Conservation (phyloP, 2,329 filamentous ascomycete genomes). For the Aspergillus calidoustus region DNA sequence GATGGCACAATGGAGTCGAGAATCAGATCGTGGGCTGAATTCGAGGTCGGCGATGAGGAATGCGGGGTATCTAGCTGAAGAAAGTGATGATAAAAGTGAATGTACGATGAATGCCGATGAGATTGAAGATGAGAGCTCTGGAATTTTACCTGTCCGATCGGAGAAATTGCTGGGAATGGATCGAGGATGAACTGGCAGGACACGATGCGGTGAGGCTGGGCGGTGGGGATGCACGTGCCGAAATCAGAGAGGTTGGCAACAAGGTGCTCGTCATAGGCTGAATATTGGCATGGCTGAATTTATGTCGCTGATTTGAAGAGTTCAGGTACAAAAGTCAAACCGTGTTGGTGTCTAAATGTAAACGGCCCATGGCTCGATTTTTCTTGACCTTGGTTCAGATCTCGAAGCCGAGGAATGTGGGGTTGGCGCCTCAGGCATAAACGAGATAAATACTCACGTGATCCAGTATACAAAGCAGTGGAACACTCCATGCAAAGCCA, state of each 20-base stretch:
- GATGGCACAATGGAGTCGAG: constrained; percentile 4
- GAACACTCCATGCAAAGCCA: neutral
- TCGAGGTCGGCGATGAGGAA: constrained; percentile 9
- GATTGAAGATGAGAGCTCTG: constrained; percentile 6
- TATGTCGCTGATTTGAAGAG: too few species aligned
- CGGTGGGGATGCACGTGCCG: constrained; percentile 21
- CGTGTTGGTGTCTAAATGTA: neutral
- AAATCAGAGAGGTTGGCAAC: constrained; percentile 16
- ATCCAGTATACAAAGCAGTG: neutral
- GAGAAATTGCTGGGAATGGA: constrained; percentile 8
- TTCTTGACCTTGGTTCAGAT: constrained; percentile 11
- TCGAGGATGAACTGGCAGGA: constrained; percentile 1
- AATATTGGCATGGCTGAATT: neutral
- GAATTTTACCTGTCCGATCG: neutral
- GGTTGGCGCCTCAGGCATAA: neutral
- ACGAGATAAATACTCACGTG: neutral
- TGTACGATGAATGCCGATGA: neutral
- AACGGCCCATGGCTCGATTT: constrained; percentile 8
- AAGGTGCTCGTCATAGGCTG: neutral
- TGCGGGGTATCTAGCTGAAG: constrained; percentile 1
- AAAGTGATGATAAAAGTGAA: neutral
- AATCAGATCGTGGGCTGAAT: constrained; percentile 5
- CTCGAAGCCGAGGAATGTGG: constrained; percentile 14
- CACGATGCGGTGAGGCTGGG: constrained; percentile 23
- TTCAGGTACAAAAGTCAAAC: neutral